Evolutionary conservation across 495 filamentous ascomycete species (phyloP).

Genomic region (Neurospora sublineolata): DNA sequence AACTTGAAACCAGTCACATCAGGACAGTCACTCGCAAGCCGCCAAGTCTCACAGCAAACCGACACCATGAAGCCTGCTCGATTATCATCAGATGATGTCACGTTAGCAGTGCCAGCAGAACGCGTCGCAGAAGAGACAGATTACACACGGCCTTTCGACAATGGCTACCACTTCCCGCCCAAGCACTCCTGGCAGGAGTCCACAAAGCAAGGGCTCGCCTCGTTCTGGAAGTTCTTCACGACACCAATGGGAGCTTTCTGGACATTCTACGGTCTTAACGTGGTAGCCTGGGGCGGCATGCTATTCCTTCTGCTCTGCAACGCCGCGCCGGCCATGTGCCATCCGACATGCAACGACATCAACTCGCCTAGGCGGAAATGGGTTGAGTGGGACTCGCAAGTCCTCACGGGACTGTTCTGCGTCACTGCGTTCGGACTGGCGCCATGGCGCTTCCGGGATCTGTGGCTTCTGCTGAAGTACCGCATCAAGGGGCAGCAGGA

Average conservation of each 20-base stretch:
- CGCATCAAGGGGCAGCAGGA: slow-evolving; percentile 40
- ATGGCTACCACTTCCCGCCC: slow-evolving; percentile 62
- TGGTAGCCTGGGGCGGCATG: slow-evolving; percentile 86
- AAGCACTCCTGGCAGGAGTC: slow-evolving; percentile 51
- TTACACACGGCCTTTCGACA: slow-evolving; percentile 26
- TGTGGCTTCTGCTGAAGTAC: slow-evolving; percentile 56
- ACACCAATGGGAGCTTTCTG: slow-evolving; percentile 65
- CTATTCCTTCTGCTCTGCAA: slow-evolving; percentile 71
- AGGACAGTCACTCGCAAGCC: not conserved
- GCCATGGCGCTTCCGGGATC: slow-evolving; percentile 76
- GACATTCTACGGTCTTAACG: slow-evolving; percentile 65
- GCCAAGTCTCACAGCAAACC: not conserved
- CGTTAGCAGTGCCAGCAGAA: slow-evolving; percentile 1
- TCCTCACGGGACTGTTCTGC: slow-evolving; percentile 77
- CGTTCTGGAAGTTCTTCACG: slow-evolving; percentile 41
- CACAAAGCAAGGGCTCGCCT: slow-evolving; percentile 41
- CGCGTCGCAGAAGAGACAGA: not conserved
- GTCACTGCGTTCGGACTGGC: slow-evolving; percentile 75
- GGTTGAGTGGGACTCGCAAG: slow-evolving; percentile 79
- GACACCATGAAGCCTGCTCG: not conserved
- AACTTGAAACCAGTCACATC: not conserved
- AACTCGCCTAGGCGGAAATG: slow-evolving; percentile 63
- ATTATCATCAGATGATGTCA: slow-evolving; percentile 8
- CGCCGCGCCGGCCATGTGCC: slow-evolving; percentile 70
- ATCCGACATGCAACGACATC: slow-evolving; percentile 58